Base-by-base conservation (phyloP, 768 basidiomycete species). In the Amanita jacksonii region DNA sequence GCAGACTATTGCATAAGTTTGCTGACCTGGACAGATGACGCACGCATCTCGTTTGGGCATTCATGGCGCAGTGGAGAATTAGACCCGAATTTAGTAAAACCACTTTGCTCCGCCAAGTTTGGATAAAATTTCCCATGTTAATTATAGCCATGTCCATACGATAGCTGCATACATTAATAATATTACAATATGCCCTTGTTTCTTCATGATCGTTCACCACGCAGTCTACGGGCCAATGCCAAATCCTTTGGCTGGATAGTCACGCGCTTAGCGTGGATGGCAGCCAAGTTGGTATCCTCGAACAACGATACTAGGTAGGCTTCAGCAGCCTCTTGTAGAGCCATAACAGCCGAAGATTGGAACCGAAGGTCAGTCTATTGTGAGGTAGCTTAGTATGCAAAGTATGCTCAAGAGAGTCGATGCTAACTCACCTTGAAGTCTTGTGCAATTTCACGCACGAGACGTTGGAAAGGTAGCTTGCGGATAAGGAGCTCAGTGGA, bases 401-500 rank as follows among this genome's bases (percentile, higher is more conserved):
- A 28, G 7, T 28, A 28, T 28, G 7, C 27, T 28, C 27, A 28
- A 6, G 27, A 28, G 12, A 28, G 7, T 6, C 27, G 27, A n/a
- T n/a, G n/a, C n/a, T 15, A 27, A 54, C 63, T 33, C 35, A 72
- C 73, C 71, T 85, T 85, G 74, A 83, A 82, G 64, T 86, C 83
- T 65, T 85, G 83, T 38, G 81, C 81, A 53, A 85, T 86, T 60
- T 85, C 82, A 64, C 81, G 79, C 49, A 85, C 81, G 49, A 85
- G 70, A 48, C 81, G 72, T 59, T 83, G 79, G 72, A 83, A 84
- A 52, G 74, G 74, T 16, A 75, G 72, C 60, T 78, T 79, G 54
- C 76, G 71, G 56, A 79, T 78, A 49, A 79, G 68, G 27, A 79
- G 65, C 57, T 79, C 76, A 22, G 77, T 79, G 10, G 73, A 76